Evolutionary conservation across 257 asterid genomes (phyloP), one percentile per base, ranked within the genome.

Genomic region (Perilla frutescens): DNA sequence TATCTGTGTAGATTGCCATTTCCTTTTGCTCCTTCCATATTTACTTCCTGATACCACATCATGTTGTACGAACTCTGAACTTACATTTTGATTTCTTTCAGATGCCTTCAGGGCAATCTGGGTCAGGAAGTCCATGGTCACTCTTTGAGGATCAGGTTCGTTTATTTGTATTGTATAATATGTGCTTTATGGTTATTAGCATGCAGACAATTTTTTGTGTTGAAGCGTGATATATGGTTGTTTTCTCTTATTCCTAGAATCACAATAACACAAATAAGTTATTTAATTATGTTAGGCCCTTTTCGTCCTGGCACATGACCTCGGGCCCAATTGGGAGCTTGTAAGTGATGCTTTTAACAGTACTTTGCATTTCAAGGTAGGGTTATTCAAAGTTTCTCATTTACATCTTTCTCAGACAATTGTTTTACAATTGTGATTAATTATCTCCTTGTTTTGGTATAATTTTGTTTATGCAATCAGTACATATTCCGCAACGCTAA

Each of bases 281-380:
- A 15, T 53, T 8, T 45, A 72, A 66, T 58, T 54, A 32, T 85
- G 72, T 62, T 83, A 95, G 98, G 98, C 99, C 15, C 97, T 95
- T 66, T 93, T 90, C 77, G 99, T 95, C 79, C 84, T 95, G 77
- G 99, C 85, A 73, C 99, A 95, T 83, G 99, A 95, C 81, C 84
- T 92, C 68, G 99, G 99, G 71, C 96, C 96, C 47, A 92, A 95
- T 73, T 95, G 99, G 99, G 98, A 92, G 90, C 97, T 95, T 50
- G 91, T 95, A 39, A 86, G 96, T 82, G 99, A 95, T 81, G 98
- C 96, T 75, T 80, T 95, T 72, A 95, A 92, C 87, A 86, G 91
- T 72, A 81, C 96, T 44, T 76, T 90, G 88, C 96, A 81, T 59
- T 94, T 95, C 85, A 92, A 96, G 98, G 99, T 96, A 79, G 64